These are phyloP conservation scores for Sugiyamaella japonica DNA, from an alignment of 1,139 yeast genomes.

Conservation along the genomic window DNA sequence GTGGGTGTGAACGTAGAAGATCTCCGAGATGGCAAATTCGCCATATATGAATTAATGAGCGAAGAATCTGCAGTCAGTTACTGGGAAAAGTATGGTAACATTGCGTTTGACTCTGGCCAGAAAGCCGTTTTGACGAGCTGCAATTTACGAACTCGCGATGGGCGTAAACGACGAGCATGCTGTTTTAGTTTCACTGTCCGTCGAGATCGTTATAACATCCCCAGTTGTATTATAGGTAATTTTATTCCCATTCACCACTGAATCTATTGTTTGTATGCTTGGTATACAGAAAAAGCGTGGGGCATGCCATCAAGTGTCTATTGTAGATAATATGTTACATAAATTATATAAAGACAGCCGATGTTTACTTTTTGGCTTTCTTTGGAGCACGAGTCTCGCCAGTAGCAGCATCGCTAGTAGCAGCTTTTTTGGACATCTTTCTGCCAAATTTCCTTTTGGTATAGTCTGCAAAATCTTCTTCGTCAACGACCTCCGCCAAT, in stretches of 20 bases:
- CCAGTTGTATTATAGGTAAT: constrained; percentile 95
- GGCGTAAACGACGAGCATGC: constrained; percentile 77
- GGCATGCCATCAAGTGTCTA: background rate
- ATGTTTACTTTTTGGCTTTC: constrained; percentile 13
- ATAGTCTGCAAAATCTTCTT: constrained; percentile 49
- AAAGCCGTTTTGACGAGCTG: constrained; percentile 94
- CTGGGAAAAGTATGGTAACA: constrained; percentile 97
- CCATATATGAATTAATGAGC: constrained; percentile 92
- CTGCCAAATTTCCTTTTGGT: constrained; percentile 38
- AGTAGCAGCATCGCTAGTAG: background rate
- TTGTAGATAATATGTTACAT: constrained; percentile 9
- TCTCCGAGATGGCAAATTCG: constrained; percentile 85
- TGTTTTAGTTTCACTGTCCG: constrained; percentile 94
- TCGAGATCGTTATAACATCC: constrained; percentile 90
- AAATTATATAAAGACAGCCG: constrained; percentile 1
- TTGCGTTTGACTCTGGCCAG: constrained; percentile 94
- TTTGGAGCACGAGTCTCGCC: background rate
- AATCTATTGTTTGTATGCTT: background rate
- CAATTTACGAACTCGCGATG: constrained; percentile 79
- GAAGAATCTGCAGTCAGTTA: constrained; percentile 97
- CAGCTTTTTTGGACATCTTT: constrained; percentile 2
- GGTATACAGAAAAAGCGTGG: background rate
- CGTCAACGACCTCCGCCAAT: constrained; percentile 77
- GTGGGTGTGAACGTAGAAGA: constrained; percentile 94
- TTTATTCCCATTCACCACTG: constrained; percentile 74